Percentiles rank a stretch among this genome's conserved stretches.
phyloP scores from a whole-genome alignment of 352 stramenopile genomes.

The Pythium chondricola region DNA sequence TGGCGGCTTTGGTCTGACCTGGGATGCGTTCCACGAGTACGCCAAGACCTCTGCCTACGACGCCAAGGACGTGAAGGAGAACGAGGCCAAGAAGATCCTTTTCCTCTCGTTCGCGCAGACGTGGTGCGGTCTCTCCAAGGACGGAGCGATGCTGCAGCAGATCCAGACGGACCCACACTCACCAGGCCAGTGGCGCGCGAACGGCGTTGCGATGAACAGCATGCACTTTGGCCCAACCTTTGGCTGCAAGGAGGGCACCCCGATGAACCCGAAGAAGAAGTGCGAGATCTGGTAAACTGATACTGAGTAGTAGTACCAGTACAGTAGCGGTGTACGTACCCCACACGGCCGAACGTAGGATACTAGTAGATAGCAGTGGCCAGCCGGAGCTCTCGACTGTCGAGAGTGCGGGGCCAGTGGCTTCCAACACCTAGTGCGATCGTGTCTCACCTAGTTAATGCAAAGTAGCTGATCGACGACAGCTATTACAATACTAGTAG shows the following conservation, averaged over 20 bases:
- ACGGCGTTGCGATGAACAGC: conserved; percentile 65
- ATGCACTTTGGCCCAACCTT: conserved; percentile 43
- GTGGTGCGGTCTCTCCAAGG: conserved; percentile 48
- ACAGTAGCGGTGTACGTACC: too few relatives aligned
- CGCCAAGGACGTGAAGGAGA: conserved; percentile 24
- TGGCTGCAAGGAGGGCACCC: conserved; percentile 25
- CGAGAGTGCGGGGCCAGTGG: too few relatives aligned
- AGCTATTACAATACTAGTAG: too few relatives aligned
- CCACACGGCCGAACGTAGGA: too few relatives aligned
- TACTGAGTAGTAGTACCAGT: neutral
- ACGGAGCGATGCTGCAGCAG: conserved; percentile 27
- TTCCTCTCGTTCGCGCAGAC: conserved; percentile 61
- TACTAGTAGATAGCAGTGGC: too few relatives aligned
- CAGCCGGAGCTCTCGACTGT: too few relatives aligned
- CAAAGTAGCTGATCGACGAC: too few relatives aligned
- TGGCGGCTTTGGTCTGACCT: conserved; percentile 47
- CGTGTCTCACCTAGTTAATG: too few relatives aligned
- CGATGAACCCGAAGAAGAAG: conserved; percentile 52
- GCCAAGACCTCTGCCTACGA: conserved; percentile 23
- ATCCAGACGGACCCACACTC: conserved; percentile 42
- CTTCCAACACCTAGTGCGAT: too few relatives aligned
- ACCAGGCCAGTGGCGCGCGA: conserved; percentile 42
- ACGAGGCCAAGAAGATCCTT: conserved; percentile 45
- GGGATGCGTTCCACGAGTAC: conserved; percentile 41
- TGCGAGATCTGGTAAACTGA: conserved; percentile 36